These are phyloP conservation scores for Yarrowia sp. DNA, from an alignment of 805 yeast genomes.

Conservation along the genomic window DNA sequence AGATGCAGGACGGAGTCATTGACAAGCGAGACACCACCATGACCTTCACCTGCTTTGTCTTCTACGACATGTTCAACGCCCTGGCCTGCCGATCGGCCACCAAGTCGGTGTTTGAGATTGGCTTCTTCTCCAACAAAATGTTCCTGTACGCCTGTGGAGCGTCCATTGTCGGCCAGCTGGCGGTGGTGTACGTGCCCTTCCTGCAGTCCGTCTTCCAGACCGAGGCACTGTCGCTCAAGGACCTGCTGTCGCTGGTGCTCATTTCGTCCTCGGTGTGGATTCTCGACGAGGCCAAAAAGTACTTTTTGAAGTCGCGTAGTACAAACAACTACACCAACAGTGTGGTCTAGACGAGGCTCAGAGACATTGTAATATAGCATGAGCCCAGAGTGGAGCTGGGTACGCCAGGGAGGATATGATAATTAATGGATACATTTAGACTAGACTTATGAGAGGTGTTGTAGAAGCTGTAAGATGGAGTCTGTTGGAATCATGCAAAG, in stretches of 20 bases:
- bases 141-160: slow-evolving; percentile 92
- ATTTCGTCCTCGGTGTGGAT: slow-evolving; percentile 83
- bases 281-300: slow-evolving; percentile 84
- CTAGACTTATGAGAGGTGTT: not conserved
- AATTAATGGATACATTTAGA: slow-evolving; percentile 30
- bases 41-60: slow-evolving; percentile 97
- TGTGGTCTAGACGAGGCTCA: slow-evolving; percentile 20
- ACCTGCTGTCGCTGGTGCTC: slow-evolving; percentile 65
- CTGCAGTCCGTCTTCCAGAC: slow-evolving; percentile 94
- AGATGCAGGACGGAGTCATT: slow-evolving; percentile 80
- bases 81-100: slow-evolving; percentile 87
- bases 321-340: slow-evolving; percentile 25
- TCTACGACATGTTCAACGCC: slow-evolving; percentile 97
- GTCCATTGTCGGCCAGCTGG: slow-evolving; percentile 85
- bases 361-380: slow-evolving; percentile 29
- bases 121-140: slow-evolving; percentile 80
- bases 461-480: too few relatives aligned
- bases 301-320: slow-evolving; percentile 41
- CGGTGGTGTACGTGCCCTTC: slow-evolving; percentile 92
- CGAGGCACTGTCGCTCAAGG: slow-evolving; percentile 79
- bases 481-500: too few relatives aligned
- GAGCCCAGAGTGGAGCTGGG: slow-evolving; percentile 13
- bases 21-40: slow-evolving; percentile 97
- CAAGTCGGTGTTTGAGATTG: slow-evolving; percentile 83
- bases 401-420: slow-evolving; percentile 14